Base-by-base conservation (phyloP, 352 stramenopile genomes). In the Paralagenidium karlingii region DNA sequence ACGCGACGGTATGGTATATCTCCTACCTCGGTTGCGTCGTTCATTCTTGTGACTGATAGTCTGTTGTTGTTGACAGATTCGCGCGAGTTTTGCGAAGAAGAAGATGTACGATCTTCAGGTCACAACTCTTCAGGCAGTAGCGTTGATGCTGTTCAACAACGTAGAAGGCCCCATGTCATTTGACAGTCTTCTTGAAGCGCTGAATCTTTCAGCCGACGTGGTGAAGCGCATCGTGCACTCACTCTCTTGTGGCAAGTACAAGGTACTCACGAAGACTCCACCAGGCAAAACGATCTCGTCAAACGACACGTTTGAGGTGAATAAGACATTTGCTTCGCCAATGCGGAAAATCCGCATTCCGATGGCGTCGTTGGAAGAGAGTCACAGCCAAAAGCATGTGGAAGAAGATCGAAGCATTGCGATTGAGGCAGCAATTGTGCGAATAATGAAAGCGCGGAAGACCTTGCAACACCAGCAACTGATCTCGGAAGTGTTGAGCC, bases 361-460 rank as follows among this genome's bases (percentile, higher is more conserved):
- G 3, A 99, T 99, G 94, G 95, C 96, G 21, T 96, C 87, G 20
- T 65, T 99, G 32, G 96, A 99, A 43, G 87, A 98, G 55, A 96
- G 83, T 43, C 87, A 98, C 71, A 99, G 96, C 56, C 94, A 96
- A 34, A 99, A 98, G 66, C 78, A 94, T 34, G 92, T 99, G 4
- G 91, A 99, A 58, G 95, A 98, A 55, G 82, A 96, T 45, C 70
- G 85, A 28, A 85, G 83, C 46, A 96, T 98, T 66, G 94, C 95
- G 15, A 99, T 99, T 58, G 96, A 99, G 74, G 96, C 96, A 27
- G 94, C 95, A 10, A 98, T 99, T 54, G 96, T 99, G 29, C 89
- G 96, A 60, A 99, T 99, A 68, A 99, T 99, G 96, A 99, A 99
- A 70, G 93, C 93, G 15, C 69, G 93, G 45, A 98, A 98, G 65